phyloP scores from a whole-genome alignment of 2,329 filamentous ascomycete species.

The Curvularia lunata region DNA sequence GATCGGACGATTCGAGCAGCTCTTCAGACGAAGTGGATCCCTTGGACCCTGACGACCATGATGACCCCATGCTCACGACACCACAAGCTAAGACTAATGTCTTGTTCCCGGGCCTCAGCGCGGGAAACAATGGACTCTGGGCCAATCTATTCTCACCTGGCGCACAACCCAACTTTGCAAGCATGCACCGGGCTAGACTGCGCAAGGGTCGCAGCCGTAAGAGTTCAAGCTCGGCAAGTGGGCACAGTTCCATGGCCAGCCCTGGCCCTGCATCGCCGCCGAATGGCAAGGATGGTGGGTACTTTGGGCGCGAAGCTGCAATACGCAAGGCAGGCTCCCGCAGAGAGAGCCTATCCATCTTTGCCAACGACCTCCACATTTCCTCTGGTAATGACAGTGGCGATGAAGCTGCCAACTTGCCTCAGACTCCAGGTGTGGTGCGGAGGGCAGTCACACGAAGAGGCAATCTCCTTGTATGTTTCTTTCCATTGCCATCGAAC shows the following conservation, averaged over 20 bases:
- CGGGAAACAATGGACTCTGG: conserved; percentile 65
- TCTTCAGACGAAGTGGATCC: conserved; percentile 64
- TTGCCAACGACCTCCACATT: conserved; percentile 86
- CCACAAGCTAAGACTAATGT: conserved; percentile 72
- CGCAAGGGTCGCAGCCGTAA: conserved; percentile 67
- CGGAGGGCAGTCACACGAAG: conserved; percentile 82
- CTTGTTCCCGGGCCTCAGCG: conserved; percentile 47
- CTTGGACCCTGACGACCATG: conserved; percentile 57
- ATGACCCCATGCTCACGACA: conserved; percentile 80
- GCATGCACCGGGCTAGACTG: conserved; percentile 70
- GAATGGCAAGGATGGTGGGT: conserved; percentile 60
- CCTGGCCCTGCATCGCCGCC: conserved; percentile 81
- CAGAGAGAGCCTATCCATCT: conserved; percentile 87
- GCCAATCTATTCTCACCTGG: conserved; percentile 68
- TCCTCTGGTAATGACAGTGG: conserved; percentile 80
- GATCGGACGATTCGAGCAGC: conserved; percentile 77
- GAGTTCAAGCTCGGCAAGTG: conserved; percentile 73
- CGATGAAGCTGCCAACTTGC: conserved; percentile 63
- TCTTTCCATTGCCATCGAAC: neutral
- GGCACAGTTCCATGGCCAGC: conserved; percentile 69
- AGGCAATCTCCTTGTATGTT: conserved; percentile 82
- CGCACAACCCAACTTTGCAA: conserved; percentile 77
- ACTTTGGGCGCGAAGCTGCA: conserved; percentile 60
- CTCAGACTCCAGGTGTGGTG: conserved; percentile 73
- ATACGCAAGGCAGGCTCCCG: conserved; percentile 63